A percentile compares a stretch with the other conserved stretches of the same genome.
Evolutionary conservation across 176 grass and related monocot genomes (phyloP).

Genomic region (Sorghum bicolor): Sorghum_bicolor_NCBIv3 NC_012873.2:6712001-6712500

Average conservation of each 20-base stretch:
- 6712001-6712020: background rate
- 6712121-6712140: constrained; percentile 44
- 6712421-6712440: constrained; percentile 57
- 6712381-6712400: constrained; percentile 35
- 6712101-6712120: constrained; percentile 31
- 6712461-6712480: constrained; percentile 39
- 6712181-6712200: constrained; percentile 83
- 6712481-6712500: constrained; percentile 77
- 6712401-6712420: constrained; percentile 80
- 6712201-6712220: background rate
- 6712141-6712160: constrained; percentile 54
- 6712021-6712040: background rate
- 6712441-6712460: constrained; percentile 62
- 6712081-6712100: constrained; percentile 29
- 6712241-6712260: too few species aligned
- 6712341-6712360: background rate
- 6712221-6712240: background rate
- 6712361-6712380: constrained; percentile 28
- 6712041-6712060: background rate
- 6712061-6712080: background rate
- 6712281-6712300: too few species aligned
- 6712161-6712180: constrained; percentile 17
- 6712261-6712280: background rate
- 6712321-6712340: background rate
- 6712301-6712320: background rate